These are phyloP conservation scores for Russula brevipes DNA, from an alignment of 768 basidiomycete species.

Conservation along the genomic window DNA sequence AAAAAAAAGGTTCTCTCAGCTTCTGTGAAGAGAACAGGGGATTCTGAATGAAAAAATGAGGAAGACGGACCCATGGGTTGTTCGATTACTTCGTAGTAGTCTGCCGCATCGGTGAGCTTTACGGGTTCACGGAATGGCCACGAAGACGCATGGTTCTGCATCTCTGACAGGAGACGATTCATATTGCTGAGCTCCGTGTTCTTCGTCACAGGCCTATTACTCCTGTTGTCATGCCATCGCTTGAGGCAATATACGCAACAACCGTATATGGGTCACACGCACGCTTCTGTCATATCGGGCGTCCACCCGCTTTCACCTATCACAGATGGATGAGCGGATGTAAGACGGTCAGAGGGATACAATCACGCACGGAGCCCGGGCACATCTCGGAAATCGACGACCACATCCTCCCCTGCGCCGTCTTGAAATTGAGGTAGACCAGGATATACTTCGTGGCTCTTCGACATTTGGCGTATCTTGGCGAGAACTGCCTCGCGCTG, in stretches of 20 bases:
- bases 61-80: conserved; percentile 80
- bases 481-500: conserved; percentile 88
- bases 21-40: conserved; percentile 5
- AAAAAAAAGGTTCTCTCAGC: neutral
- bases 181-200: conserved; percentile 61
- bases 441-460: conserved; percentile 77
- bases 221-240: conserved; percentile 23
- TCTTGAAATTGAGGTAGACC: conserved; percentile 75
- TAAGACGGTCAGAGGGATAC: conserved; percentile 4
- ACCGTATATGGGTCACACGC: conserved; percentile 30
- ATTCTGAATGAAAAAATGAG: neutral
- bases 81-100: conserved; percentile 87
- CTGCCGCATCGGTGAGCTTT: conserved; percentile 67
- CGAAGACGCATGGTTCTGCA: conserved; percentile 69
- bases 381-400: conserved; percentile 69
- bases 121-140: conserved; percentile 91
- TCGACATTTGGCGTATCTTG: conserved; percentile 83
- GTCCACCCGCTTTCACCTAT: conserved; percentile 92
- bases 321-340: conserved; percentile 11
- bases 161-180: conserved; percentile 70
- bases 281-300: conserved; percentile 72
- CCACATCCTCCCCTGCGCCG: conserved; percentile 45
- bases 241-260: neutral
- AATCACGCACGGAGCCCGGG: conserved; percentile 72
- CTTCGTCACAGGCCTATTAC: conserved; percentile 43